These are phyloP conservation scores for Elymus sibiricus DNA, from an alignment of 176 grass and related monocot species.

Conservation along the genomic window DNA sequence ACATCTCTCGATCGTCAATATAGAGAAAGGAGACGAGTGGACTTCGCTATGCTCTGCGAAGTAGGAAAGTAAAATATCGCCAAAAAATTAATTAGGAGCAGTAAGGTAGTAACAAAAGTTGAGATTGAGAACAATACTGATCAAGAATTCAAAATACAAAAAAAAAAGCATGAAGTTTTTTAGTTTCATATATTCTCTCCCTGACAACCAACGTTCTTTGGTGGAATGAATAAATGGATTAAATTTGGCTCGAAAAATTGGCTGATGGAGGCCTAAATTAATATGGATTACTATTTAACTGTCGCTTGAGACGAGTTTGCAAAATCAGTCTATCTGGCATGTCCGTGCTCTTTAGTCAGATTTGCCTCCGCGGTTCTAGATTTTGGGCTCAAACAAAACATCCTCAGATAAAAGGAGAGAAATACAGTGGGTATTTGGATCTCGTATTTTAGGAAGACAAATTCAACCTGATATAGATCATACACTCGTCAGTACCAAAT, in stretches of 20 bases:
- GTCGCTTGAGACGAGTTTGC: too few species aligned
- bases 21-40: background rate
- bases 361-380: too few species aligned
- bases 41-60: background rate
- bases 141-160: background rate
- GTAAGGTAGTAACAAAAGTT: background rate
- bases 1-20: conserved; percentile 2
- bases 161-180: background rate
- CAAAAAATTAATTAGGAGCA: background rate
- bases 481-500: background rate
- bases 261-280: background rate
- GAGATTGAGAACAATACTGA: background rate
- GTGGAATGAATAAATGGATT: background rate
- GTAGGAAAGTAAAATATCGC: background rate
- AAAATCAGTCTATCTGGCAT: too few species aligned
- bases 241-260: background rate
- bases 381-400: too few species aligned
- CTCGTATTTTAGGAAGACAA: background rate
- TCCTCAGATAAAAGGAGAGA: background rate
- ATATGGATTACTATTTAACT: background rate
- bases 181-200: background rate
- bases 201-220: background rate
- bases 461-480: background rate
- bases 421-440: background rate
- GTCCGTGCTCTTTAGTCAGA: too few species aligned